Percentiles rank a stretch among this genome's conserved stretches.
Evolutionary conservation across 1,284 basidiomycete species (phyloP).

Genomic region (Veloboletus limbatus): DNA sequence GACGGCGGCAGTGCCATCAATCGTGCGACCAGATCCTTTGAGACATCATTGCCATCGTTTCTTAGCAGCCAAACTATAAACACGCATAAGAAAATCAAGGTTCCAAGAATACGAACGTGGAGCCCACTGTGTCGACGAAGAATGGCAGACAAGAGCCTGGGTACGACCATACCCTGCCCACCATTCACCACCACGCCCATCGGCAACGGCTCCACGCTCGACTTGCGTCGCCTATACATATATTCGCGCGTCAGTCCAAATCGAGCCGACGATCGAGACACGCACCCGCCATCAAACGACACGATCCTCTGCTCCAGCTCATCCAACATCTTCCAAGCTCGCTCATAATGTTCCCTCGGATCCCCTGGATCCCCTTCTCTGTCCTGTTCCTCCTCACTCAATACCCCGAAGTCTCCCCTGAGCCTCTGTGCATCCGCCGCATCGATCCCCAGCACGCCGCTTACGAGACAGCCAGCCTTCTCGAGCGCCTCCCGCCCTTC

Average conservation of each 20-base stretch:
- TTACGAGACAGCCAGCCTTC: constrained; percentile 48
- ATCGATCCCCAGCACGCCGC: constrained; percentile 49
- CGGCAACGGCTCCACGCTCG: constrained; percentile 27
- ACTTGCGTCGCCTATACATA: constrained; percentile 43
- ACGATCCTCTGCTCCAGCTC: constrained; percentile 55
- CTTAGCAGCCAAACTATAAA: constrained; percentile 70
- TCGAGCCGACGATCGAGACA: neutral
- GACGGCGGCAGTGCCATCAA: constrained; percentile 59
- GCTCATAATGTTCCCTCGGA: constrained; percentile 51
- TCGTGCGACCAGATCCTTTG: constrained; percentile 55
- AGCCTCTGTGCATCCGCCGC: constrained; percentile 62
- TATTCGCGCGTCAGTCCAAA: constrained; percentile 14
- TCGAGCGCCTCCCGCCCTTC: constrained; percentile 52
- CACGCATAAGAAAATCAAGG: neutral
- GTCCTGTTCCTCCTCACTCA: constrained; percentile 42
- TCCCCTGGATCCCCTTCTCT: constrained; percentile 44
- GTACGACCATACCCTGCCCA: constrained; percentile 60
- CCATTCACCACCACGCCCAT: constrained; percentile 32
- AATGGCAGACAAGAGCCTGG: constrained; percentile 63
- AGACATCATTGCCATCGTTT: constrained; percentile 55
- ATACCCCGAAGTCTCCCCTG: constrained; percentile 56
- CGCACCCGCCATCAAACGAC: constrained; percentile 54
- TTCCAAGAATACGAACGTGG: neutral
- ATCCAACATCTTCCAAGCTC: constrained; percentile 53
- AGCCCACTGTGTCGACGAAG: constrained; percentile 72